Conservation (phyloP, 805 yeast species). For the Lachancea waltii region DNA sequence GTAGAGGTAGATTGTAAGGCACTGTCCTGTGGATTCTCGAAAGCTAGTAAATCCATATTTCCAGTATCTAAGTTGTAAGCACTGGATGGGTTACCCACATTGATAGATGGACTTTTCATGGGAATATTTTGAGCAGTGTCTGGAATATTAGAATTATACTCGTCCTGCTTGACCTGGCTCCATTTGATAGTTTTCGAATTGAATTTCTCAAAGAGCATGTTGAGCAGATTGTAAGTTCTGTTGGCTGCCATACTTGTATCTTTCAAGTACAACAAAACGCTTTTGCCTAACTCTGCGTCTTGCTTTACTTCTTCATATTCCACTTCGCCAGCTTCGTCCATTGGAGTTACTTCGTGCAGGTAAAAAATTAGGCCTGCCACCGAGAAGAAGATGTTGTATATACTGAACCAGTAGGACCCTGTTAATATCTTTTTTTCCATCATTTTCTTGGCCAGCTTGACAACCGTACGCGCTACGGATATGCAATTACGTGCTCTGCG, state of each 20-base stretch:
- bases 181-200: conserved; percentile 61
- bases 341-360: conserved; percentile 48
- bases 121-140: neutral
- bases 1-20: conserved; percentile 10
- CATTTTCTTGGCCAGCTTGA: conserved; percentile 74
- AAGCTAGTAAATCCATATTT: conserved; percentile 5
- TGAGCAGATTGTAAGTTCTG: conserved; percentile 72
- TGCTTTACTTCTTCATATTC: conserved; percentile 54
- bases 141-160: conserved; percentile 8
- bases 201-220: conserved; percentile 71
- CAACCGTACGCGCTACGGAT: conserved; percentile 74
- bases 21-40: conserved; percentile 4
- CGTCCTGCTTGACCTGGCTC: conserved; percentile 16
- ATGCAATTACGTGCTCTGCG: conserved; percentile 81
- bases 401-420: conserved; percentile 93
- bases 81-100: conserved; percentile 8
- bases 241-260: conserved; percentile 72
- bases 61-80: conserved; percentile 6
- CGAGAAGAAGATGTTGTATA: conserved; percentile 85
- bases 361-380: conserved; percentile 84
- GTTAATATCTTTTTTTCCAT: conserved; percentile 61
- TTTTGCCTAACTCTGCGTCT: conserved; percentile 79
- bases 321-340: conserved; percentile 38
- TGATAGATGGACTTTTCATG: conserved; percentile 2
- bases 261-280: conserved; percentile 62